Evolutionary conservation across 2,329 filamentous ascomycete species (phyloP), one percentile per base, ranked within the genome.

Genomic region (Trichoderma atroviride): DNA sequence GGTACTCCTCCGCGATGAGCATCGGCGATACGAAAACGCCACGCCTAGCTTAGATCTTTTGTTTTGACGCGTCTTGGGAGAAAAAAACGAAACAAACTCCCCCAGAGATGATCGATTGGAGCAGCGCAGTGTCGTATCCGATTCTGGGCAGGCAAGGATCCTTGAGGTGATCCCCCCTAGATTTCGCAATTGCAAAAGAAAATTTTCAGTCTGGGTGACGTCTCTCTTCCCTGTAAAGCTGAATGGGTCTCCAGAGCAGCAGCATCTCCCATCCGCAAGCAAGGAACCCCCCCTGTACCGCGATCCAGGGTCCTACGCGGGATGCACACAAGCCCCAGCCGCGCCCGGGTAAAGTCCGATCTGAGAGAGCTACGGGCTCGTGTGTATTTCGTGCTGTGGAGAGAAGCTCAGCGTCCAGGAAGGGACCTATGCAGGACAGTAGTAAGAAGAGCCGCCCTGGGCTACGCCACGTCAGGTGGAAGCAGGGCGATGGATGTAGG

Each of bases 401-500:
- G 50, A 43, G 50, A 9, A 19, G 29, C 22, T 22, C 53, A 59
- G 29, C 16, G 22, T 35, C 55, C 22, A n/a, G 6, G 10, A 33
- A 35, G n/a, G 29, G 29, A 27, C 31, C 40, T 43, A 19, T 9
- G 19, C 19, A 43, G 47, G 47, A 50, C n/a, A n/a, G n/a, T 9
- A n/a, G 11, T 24, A 22, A 67, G 31, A 67, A 59, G 22, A 33
- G n/a, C 27, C 40, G 40, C 40, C 53, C 31, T 37, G 40, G 37
- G 37, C 63, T 22, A 59, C 29, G 63, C 63, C 63, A 67, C 63
- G 63, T 67, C 63, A 67, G 63, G 63, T 19, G 56, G 22, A 64
- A 52, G 61, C 35, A 64, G 61, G 61, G 61, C 50, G 61, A 56
- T 10, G 5, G 16, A 64, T 56, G 61, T 37, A 67, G 63, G 63